These are phyloP conservation scores for Cystobasidium slooffiae DNA, from an alignment of 1,284 basidiomycete genomes.

Conservation along the genomic window DNA sequence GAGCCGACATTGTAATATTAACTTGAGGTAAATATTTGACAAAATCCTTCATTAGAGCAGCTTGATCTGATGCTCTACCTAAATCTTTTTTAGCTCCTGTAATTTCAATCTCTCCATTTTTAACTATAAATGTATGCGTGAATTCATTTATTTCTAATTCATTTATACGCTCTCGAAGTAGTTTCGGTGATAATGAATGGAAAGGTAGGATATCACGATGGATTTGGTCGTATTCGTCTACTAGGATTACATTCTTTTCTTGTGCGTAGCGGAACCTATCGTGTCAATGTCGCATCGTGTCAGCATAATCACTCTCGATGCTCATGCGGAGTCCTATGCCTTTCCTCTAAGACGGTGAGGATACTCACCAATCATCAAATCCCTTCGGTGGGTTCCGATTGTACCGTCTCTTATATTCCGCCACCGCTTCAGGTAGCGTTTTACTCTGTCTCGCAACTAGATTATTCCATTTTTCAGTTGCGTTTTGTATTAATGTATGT, in stretches of 20 bases:
- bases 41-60: conserved; percentile 48
- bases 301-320: background rate
- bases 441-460: conserved; percentile 74
- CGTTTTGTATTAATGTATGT: conserved; percentile 71
- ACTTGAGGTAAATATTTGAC: conserved; percentile 46
- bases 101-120: conserved; percentile 48
- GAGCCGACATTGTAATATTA: conserved; percentile 49
- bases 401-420: conserved; percentile 79
- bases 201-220: conserved; percentile 47
- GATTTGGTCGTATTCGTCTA: conserved; percentile 56
- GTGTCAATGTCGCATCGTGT: background rate
- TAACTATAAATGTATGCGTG: conserved; percentile 42
- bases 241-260: conserved; percentile 51
- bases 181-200: conserved; percentile 30
- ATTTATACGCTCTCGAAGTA: conserved; percentile 23
- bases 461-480: conserved; percentile 68
- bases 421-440: conserved; percentile 73
- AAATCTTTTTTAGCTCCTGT: conserved; percentile 47
- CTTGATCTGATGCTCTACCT: conserved; percentile 51
- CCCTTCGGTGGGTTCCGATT: conserved; percentile 77
- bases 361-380: conserved; percentile 66
- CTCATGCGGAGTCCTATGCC: background rate
- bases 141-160: conserved; percentile 23
- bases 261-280: conserved; percentile 49
- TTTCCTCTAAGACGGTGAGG: too few species aligned